Evolutionary conservation across 1,139 yeast species (phyloP).

Genomic region (Eremothecium cymbalariae): DNA sequence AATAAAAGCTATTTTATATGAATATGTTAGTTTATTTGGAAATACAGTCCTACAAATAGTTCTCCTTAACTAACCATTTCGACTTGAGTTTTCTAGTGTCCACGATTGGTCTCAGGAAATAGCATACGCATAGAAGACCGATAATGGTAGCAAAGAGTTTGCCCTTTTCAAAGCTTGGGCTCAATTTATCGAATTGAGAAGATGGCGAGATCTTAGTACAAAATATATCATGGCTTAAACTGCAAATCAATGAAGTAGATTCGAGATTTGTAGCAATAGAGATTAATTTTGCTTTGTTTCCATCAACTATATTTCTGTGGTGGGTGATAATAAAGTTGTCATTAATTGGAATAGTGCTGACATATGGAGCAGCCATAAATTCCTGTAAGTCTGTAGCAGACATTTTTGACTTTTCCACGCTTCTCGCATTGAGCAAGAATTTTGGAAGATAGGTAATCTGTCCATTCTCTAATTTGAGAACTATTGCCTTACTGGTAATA

Average conservation of each 20-base stretch:
- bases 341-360: slow-evolving; percentile 50
- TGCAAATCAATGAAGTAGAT: slow-evolving; percentile 68
- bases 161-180: slow-evolving; percentile 55
- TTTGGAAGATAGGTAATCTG: slow-evolving; percentile 69
- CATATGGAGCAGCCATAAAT: slow-evolving; percentile 56
- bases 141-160: slow-evolving; percentile 57
- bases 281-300: slow-evolving; percentile 32
- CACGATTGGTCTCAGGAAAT: slow-evolving; percentile 53
- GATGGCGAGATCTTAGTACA: slow-evolving; percentile 78
- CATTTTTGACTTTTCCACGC: slow-evolving; percentile 49
- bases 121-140: slow-evolving; percentile 41
- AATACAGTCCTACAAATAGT: too few species aligned
- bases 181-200: slow-evolving; percentile 69
- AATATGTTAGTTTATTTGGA: too few species aligned
- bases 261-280: slow-evolving; percentile 67
- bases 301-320: slow-evolving; percentile 27
- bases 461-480: slow-evolving; percentile 53
- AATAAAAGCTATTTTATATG: too few species aligned
- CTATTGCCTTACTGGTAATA: slow-evolving; percentile 61
- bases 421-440: slow-evolving; percentile 48
- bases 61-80: slow-evolving; percentile 31
- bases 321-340: slow-evolving; percentile 39
- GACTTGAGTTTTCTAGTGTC: slow-evolving; percentile 39
- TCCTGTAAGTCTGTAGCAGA: slow-evolving; percentile 51
- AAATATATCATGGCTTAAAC: slow-evolving; percentile 61